Base-by-base conservation (phyloP, 73 alveolate species). In the Uronychia setigera region DNA sequence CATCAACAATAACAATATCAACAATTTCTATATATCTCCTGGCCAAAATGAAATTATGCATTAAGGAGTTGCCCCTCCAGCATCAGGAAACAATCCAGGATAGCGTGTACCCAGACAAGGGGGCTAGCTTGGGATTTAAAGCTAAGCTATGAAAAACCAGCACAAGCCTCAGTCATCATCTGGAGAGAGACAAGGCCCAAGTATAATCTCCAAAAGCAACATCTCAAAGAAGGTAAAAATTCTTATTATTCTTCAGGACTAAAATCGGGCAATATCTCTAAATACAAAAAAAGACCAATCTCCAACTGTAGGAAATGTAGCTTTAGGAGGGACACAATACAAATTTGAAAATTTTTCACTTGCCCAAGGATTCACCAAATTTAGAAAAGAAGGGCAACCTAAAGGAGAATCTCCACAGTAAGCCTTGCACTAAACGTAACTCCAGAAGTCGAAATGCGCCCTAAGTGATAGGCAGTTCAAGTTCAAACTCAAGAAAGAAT, bases 1-100 rank as follows among this genome's bases (percentile, higher is more conserved):
- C 26, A 67, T 67, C 30, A 67, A 67, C 32, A 67, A 67, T 26
- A 67, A 67, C 79, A 67, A 67, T 67, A 67, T 67, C 14, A 67
- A 67, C 32, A 67, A 67, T 67, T 67, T 67, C 79, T 67, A 67
- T 26, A 67, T 67, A 14, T n/a, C n/a, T n/a, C n/a, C n/a, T n/a
- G n/a, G n/a, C n/a, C n/a, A n/a, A n/a, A n/a, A n/a, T n/a, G n/a
- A n/a, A n/a, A n/a, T n/a, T n/a, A n/a, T n/a, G n/a, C n/a, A n/a
- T n/a, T n/a, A n/a, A n/a, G n/a, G n/a, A n/a, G n/a, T n/a, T n/a
- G n/a, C n/a, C n/a, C n/a, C n/a, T n/a, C n/a, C n/a, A n/a, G n/a
- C n/a, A n/a, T n/a, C n/a, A n/a, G n/a, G n/a, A n/a, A n/a, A n/a
- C n/a, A n/a, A n/a, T n/a, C n/a, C n/a, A n/a, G n/a, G n/a, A n/a